Base-by-base conservation (phyloP, 495 filamentous ascomycete genomes). In the Talaromyces wortmannii region DNA sequence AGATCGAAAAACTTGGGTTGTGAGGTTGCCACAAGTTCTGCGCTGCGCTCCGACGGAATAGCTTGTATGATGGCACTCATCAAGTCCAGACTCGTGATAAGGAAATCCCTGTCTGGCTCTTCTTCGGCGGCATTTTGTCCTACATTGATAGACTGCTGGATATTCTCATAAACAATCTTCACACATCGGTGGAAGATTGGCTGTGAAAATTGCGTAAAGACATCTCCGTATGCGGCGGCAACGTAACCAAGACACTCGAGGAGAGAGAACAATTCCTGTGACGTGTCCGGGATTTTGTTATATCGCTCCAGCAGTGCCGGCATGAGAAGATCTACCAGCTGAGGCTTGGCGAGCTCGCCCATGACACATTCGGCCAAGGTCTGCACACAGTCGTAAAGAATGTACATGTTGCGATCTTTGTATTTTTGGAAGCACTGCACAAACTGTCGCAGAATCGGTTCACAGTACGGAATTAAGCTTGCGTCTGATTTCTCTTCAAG, bases 401-500 rank as follows among this genome's bases (percentile, higher is more conserved):
- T 91, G 74, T 92, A 97, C 84, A 96, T 96, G 75, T 99, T 99
- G 50, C 90, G 84, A 67, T 97, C 92, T 77, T 99, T 97, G 81
- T 97, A 99, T 68, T 86, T 89, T 29, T 71, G 78, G 73, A 99
- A 97, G 68, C 95, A 97, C 56, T 80, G 73, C 43, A 96, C 92
- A 63, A 91, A 97, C 67, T 97, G 95, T 44, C 82, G 84, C 49
- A 97, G 83, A 60, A 99, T 99, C 31, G 90, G 89, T 48, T 86
- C 79, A 65, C 89, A 92, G 72, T 95, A 97, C 6, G 87, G 87
- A 52, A 84, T 83, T 55, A 99, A 67, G 57, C 83, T 75, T 51
- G 83, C 83, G 31, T 89, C 87, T 0, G 94, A 90, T 67, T 95
- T 92, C 72, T 99, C 94, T 65, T 97, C 92, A 46, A 99, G 80